Percentiles rank a stretch among this genome's conserved stretches.
Conservation (phyloP, 2,329 filamentous ascomycete species). For the Exserohilum rostratum region DNA sequence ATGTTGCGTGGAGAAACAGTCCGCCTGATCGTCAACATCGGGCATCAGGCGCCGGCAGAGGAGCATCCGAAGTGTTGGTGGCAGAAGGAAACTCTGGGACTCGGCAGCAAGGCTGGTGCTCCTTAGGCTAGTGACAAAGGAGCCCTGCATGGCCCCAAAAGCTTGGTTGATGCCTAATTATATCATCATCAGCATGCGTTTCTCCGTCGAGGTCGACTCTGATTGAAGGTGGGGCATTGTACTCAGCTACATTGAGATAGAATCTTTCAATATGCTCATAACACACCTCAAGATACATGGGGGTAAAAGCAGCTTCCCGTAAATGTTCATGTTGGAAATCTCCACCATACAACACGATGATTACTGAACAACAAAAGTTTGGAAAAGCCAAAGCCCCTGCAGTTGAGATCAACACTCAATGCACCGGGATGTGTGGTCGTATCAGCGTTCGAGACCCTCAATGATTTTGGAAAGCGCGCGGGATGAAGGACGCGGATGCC, state of each 20-base stretch:
- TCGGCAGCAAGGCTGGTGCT: not conserved
- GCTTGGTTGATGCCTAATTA: too few species aligned
- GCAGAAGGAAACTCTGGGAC: too few species aligned
- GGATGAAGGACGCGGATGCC: too few species aligned
- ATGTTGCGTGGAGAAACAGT: not conserved
- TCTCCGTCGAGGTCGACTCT: not conserved
- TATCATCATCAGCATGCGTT: not conserved
- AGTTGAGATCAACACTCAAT: not conserved
- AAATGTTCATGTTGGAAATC: not conserved
- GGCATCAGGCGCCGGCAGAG: not conserved
- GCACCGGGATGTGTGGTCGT: not conserved
- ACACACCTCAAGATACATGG: too few species aligned
- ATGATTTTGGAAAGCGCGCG: not conserved
- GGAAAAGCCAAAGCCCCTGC: not conserved
- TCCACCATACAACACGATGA: not conserved
- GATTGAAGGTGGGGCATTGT: not conserved
- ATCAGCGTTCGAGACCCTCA: too few species aligned
- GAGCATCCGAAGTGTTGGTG: slow-evolving; percentile 4
- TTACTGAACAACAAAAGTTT: not conserved
- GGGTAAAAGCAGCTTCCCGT: too few species aligned
- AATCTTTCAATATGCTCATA: not conserved
- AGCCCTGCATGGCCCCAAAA: not conserved
- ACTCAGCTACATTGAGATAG: slow-evolving; percentile 5
- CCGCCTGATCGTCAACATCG: not conserved
- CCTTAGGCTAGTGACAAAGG: not conserved